phyloP scores from a whole-genome alignment of 2,329 filamentous ascomycete genomes.

The Drechslerella dactyloides region DNA sequence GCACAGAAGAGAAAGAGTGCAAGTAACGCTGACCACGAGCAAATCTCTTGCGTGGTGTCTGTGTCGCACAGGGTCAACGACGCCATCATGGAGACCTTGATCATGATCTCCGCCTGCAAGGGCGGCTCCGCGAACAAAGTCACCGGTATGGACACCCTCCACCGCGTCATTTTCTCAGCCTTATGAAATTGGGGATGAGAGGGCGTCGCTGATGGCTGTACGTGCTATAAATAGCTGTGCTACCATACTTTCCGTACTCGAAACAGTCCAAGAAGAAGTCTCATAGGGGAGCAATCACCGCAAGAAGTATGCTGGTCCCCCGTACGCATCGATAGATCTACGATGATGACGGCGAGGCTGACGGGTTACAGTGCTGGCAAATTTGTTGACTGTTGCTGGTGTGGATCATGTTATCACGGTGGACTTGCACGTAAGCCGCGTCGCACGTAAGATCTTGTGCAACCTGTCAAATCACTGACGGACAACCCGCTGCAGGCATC shows the following conservation, averaged over 20 bases:
- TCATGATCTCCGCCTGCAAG: conserved; percentile 99
- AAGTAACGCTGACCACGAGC: conserved; percentile 42
- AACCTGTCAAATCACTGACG: conserved; percentile 41
- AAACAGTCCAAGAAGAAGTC: conserved; percentile 99
- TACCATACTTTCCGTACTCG: conserved; percentile 98
- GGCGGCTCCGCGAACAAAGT: conserved; percentile 96
- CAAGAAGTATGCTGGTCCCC: conserved; percentile 65
- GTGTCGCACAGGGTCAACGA: conserved; percentile 76
- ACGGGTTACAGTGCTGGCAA: conserved; percentile 73
- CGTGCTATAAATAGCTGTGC: conserved; percentile 67
- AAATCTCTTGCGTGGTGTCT: conserved; percentile 54
- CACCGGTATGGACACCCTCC: conserved; percentile 70
- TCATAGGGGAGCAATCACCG: conserved; percentile 93
- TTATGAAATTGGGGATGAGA: conserved; percentile 16
- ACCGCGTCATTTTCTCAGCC: conserved; percentile 54
- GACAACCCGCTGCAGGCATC: conserved; percentile 64
- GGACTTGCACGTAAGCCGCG: conserved; percentile 76
- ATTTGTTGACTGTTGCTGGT: conserved; percentile 88
- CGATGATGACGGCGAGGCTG: conserved; percentile 11
- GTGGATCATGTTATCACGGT: conserved; percentile 98
- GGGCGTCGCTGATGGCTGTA: conserved; percentile 25
- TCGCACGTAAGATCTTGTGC: conserved; percentile 40
- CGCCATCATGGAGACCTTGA: conserved; percentile 97
- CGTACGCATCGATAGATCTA: neutral
- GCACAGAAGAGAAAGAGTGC: conserved; percentile 33